Evolutionary conservation across 1,139 yeast species (phyloP), one percentile per base, ranked within the genome.

Genomic region (Scheffersomyces segobiensis): DNA sequence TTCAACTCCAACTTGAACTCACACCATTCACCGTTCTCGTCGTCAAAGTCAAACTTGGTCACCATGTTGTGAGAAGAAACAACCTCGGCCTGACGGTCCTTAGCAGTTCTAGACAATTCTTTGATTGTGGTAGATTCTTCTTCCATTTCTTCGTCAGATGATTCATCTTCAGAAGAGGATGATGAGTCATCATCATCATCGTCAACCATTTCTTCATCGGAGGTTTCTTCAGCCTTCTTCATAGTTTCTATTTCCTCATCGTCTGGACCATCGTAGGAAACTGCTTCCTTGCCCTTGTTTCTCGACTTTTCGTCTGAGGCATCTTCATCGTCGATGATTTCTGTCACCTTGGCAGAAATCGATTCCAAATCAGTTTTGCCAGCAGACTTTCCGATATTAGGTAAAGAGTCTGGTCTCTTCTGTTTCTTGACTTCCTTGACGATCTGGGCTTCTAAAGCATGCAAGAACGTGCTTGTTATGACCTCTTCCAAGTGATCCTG

Each of bases 241-340:
- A 91, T 90, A 52, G 90, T 88, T 72, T 91, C 97, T 60, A 90
- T 78, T 71, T 92, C 97, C 53, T 91, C 98, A 62, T 91, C 98
- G 75, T 93, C 98, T 39, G 97, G 97, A 20, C 88, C 97, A 65
- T 92, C 98, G 68, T 93, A 93, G 0, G 97, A 91, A 51, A 92
- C 97, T 26, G 96, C 88, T 76, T 93, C 96, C 71, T 92, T 92
- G 48, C 86, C 81, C 66, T 86, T 87, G 59, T 83, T 77, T 67
- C 81, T 83, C 62, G 80, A 76, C 67, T 81, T 85, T 60, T 87
- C 91, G 67, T 88, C 93, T 53, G 81, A 90, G 59, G 83, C 91
- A 53, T 75, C 82, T 46, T 63, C 57, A 14, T 61, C 63, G 67
- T 76, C 62, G 63, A 57, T 62, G 67, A 66, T 71, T 32, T 69